phyloP scores from a whole-genome alignment of 2,329 filamentous ascomycete species.

The Aspergillus sergii region DNA sequence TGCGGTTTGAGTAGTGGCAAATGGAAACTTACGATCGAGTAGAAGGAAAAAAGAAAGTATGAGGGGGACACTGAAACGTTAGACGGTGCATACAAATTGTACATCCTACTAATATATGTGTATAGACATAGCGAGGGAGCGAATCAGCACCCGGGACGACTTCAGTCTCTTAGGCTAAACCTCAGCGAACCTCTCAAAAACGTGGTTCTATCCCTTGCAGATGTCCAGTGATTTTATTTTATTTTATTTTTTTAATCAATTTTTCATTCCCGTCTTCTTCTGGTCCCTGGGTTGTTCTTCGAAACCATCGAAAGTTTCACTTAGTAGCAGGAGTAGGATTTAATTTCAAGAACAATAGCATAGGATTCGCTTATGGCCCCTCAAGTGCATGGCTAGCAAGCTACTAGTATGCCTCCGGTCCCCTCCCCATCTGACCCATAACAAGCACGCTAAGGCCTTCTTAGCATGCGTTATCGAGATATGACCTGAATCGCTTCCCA shows the following conservation, averaged over 20 bases:
- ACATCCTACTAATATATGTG: background rate
- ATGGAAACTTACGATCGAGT: background rate
- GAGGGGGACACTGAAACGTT: background rate
- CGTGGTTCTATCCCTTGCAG: constrained; percentile 13
- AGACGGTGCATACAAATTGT: background rate
- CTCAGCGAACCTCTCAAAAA: constrained; percentile 11
- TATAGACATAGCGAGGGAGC: background rate
- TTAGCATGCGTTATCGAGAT: constrained; percentile 8
- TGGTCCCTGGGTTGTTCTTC: constrained; percentile 1
- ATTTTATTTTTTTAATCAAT: background rate
- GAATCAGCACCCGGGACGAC: background rate
- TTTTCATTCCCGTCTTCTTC: background rate
- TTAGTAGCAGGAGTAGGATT: background rate
- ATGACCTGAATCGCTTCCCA: constrained; percentile 3
- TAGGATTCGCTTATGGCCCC: background rate
- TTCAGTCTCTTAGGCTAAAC: background rate
- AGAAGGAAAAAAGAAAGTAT: background rate
- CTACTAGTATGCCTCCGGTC: background rate
- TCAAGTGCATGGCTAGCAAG: constrained; percentile 1
- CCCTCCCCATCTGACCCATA: constrained; percentile 9
- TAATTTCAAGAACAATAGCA: background rate
- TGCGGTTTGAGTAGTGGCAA: background rate
- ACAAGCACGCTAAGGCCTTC: constrained; percentile 4
- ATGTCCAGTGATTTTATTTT: background rate
- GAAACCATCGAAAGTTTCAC: constrained; percentile 7